Evolutionary conservation across 2,329 filamentous ascomycete genomes (phyloP).

Genomic region (Aspergillus fijiensis): DNA sequence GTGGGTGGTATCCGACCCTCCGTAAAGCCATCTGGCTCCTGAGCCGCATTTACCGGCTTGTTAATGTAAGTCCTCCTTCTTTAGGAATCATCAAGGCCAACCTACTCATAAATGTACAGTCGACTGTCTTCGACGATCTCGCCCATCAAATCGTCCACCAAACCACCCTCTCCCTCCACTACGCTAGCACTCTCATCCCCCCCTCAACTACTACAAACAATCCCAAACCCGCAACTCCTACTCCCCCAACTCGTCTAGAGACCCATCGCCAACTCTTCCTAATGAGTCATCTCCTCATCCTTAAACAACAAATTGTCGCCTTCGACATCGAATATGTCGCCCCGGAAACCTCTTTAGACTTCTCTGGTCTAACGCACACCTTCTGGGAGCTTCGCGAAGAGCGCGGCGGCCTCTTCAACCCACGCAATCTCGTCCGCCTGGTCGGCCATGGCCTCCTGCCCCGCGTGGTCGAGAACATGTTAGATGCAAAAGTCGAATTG

Average conservation of each 20-base stretch:
- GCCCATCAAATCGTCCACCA: constrained; percentile 84
- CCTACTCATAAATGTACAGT: constrained; percentile 41
- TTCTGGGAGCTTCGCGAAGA: constrained; percentile 65
- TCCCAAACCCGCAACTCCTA: constrained; percentile 53
- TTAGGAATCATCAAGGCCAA: not conserved
- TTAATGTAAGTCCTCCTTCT: constrained; percentile 52
- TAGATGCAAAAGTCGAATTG: constrained; percentile 68
- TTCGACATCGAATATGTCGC: constrained; percentile 84
- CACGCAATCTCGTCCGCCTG: constrained; percentile 60
- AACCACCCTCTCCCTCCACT: constrained; percentile 78
- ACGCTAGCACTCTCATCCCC: constrained; percentile 70
- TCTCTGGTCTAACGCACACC: constrained; percentile 63
- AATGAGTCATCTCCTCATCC: constrained; percentile 87
- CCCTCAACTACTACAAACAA: constrained; percentile 65
- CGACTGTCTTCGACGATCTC: constrained; percentile 68
- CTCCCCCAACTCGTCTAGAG: constrained; percentile 51
- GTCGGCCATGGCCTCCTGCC: constrained; percentile 60
- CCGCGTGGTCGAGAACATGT: constrained; percentile 68
- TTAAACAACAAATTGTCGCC: constrained; percentile 93
- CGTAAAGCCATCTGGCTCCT: constrained; percentile 67
- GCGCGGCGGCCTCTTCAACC: constrained; percentile 65
- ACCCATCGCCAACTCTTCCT: constrained; percentile 85
- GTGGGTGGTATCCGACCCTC: constrained; percentile 66
- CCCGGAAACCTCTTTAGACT: constrained; percentile 65
- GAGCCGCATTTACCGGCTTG: constrained; percentile 67